Evolutionary conservation across 805 yeast species (phyloP).

Genomic region (Naumovozyma castellii): DNA sequence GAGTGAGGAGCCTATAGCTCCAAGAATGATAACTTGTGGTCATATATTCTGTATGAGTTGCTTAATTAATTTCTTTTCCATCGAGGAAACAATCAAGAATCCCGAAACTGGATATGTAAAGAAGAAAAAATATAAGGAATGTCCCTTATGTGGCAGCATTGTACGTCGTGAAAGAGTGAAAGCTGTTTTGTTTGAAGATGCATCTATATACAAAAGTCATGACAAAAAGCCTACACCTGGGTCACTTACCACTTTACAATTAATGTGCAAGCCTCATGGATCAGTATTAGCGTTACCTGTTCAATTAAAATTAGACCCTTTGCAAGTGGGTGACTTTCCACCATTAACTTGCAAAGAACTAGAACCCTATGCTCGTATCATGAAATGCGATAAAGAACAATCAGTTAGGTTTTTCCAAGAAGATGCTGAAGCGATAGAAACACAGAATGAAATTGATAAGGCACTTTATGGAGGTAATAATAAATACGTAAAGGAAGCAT

Average conservation of each 20-base stretch:
- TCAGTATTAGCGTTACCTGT: constrained; percentile 42
- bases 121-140: constrained; percentile 49
- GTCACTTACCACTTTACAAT: constrained; percentile 46
- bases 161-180: constrained; percentile 47
- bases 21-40: constrained; percentile 92
- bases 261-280: constrained; percentile 49
- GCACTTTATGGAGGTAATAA: constrained; percentile 53
- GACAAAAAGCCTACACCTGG: constrained; percentile 45
- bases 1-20: constrained; percentile 75
- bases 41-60: constrained; percentile 85
- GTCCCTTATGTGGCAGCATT: constrained; percentile 69
- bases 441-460: constrained; percentile 48
- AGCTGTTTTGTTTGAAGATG: constrained; percentile 48
- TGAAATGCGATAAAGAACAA: constrained; percentile 54
- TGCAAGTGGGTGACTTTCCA: constrained; percentile 43
- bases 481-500: constrained; percentile 44
- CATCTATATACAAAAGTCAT: constrained; percentile 34
- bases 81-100: constrained; percentile 37
- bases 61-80: constrained; percentile 50
- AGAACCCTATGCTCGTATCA: constrained; percentile 52
- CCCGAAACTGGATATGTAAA: constrained; percentile 25
- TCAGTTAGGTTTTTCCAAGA: constrained; percentile 43
- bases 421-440: constrained; percentile 48
- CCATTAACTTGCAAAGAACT: constrained; percentile 36
- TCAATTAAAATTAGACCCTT: constrained; percentile 34